phyloP scores from a whole-genome alignment of 306 rosid species.

The Castanospermum australe region DNA sequence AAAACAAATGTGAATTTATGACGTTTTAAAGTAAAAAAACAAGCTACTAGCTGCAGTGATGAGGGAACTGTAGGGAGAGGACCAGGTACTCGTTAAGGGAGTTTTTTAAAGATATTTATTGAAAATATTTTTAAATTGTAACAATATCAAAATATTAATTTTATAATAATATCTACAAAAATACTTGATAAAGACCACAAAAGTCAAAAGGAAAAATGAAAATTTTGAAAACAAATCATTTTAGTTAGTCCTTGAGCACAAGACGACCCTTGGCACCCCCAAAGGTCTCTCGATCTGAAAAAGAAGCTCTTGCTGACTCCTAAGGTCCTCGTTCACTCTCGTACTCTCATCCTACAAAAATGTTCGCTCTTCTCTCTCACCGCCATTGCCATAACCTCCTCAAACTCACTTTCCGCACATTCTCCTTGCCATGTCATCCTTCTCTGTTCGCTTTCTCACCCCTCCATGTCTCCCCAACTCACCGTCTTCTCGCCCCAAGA shows the following conservation, averaged over 20 bases:
- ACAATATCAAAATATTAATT: too few species aligned
- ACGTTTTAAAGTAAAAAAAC: neutral
- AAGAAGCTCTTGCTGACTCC: conserved; percentile 41
- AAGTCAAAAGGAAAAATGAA: neutral
- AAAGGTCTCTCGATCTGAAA: conserved; percentile 44
- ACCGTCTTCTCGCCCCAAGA: conserved; percentile 24
- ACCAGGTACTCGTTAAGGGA: too few species aligned
- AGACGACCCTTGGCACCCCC: conserved; percentile 59
- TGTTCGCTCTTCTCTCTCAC: conserved; percentile 32
- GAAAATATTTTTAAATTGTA: too few species aligned
- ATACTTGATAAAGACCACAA: too few species aligned
- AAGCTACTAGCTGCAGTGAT: too few species aligned
- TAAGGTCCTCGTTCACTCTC: conserved; percentile 42
- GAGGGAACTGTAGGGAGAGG: too few species aligned
- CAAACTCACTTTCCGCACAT: neutral
- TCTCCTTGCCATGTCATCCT: conserved; percentile 46
- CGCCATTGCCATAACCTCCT: neutral
- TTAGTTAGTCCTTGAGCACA: neutral
- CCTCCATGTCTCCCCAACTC: conserved; percentile 36
- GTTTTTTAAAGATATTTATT: too few species aligned
- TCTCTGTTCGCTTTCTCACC: conserved; percentile 58
- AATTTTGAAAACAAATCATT: neutral
- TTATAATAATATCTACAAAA: too few species aligned
- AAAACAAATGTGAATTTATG: neutral
- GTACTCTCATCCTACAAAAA: conserved; percentile 52